Conservation (phyloP, 805 yeast genomes). For the Saturnispora dispora region DNA sequence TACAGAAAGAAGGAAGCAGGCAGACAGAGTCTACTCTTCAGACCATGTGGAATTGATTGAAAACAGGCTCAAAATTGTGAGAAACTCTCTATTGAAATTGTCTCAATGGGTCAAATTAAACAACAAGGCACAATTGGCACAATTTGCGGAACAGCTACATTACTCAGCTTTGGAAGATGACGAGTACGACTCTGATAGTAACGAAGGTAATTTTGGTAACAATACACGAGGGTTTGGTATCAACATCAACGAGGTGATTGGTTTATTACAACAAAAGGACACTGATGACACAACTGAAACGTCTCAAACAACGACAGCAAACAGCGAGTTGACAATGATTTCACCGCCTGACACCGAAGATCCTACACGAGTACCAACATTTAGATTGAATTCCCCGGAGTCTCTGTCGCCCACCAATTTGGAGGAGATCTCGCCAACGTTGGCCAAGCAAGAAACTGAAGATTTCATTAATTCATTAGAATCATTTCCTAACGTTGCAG, state of each 20-base stretch:
- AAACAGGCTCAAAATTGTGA: constrained; percentile 44
- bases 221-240: constrained; percentile 5
- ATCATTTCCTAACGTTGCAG: neutral
- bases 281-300: neutral
- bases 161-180: neutral
- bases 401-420: neutral
- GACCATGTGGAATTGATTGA: constrained; percentile 60
- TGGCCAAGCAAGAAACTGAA: constrained; percentile 19
- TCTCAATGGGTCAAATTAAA: constrained; percentile 21
- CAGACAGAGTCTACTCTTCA: constrained; percentile 46
- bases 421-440: neutral
- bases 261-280: constrained; percentile 4
- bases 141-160: neutral
- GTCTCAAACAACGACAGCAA: neutral
- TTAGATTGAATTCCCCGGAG: neutral
- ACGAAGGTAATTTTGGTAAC: neutral
- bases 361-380: neutral
- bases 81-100: constrained; percentile 39
- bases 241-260: constrained; percentile 3
- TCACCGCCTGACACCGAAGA: neutral
- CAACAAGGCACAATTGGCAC: neutral
- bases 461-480: constrained; percentile 1
- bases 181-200: neutral
- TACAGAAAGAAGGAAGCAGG: constrained; percentile 44
- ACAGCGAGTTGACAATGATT: neutral